Conservation (phyloP, 2,329 filamentous ascomycete genomes). For the Stemphylium lycopersici region DNA sequence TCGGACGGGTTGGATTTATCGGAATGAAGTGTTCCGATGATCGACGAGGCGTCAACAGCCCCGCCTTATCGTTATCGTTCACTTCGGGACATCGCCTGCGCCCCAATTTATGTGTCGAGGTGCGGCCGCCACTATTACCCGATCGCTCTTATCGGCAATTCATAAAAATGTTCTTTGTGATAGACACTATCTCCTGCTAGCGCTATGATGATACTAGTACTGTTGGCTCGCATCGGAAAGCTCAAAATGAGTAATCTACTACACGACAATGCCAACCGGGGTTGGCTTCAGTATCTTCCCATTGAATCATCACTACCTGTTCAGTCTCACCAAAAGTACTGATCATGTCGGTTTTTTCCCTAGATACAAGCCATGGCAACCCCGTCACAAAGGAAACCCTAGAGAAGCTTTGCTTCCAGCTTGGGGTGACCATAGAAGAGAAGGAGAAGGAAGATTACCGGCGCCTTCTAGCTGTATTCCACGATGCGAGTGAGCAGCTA, state of each 20-base stretch:
- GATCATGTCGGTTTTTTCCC: constrained; percentile 49
- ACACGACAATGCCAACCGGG: not conserved
- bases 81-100: not conserved
- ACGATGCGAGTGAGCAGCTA: constrained; percentile 47
- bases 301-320: not conserved
- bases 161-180: too few relatives aligned
- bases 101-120: not conserved
- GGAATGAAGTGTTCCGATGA: constrained; percentile 10
- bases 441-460: constrained; percentile 49
- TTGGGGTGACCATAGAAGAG: constrained; percentile 43
- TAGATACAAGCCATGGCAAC: constrained; percentile 40
- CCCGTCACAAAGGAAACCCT: constrained; percentile 44
- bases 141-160: not conserved
- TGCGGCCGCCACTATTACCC: not conserved
- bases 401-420: constrained; percentile 38
- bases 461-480: constrained; percentile 48
- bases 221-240: not conserved
- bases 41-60: constrained; percentile 1
- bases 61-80: constrained; percentile 7
- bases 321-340: not conserved
- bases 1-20: not conserved
- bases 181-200: not conserved
- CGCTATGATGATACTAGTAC: too few relatives aligned
- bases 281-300: not conserved
- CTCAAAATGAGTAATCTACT: not conserved